Base-by-base conservation (phyloP, 192 early-diverging fungal genomes). In the Chytriomyces confervae region DNA sequence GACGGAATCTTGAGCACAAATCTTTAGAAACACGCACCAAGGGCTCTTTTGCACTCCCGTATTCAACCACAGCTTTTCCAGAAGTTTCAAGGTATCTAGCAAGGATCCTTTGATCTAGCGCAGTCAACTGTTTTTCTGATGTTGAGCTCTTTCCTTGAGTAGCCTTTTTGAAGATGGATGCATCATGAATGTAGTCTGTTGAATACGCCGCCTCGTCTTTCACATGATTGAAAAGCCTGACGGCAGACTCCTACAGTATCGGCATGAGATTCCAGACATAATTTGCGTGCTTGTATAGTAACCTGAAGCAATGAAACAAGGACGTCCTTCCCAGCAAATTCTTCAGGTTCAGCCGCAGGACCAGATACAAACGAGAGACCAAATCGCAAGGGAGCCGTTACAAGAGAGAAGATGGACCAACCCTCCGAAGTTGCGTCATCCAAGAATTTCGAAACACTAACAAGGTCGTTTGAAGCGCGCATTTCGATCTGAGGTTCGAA, bases 211-310 rank as follows among this genome's bases (percentile, higher is more conserved):
- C 70, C 11, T 72, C n/a, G 11, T 20, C 27, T 43, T 23, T 13
- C n/a, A 72, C 70, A 29, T 60, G 5, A 18, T 72, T 60, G 53
- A 11, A 51, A n/a, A 72, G 23, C 18, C 13, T 43, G 51, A 9
- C 10, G 10, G 70, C 70, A n/a, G 24, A 18, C 23, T 72, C 70
- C 70, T 72, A 5, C 53, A 57, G 3, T n/a, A 57, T 69, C 11
- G 48, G 48, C 5, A 46, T 18, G 16, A 69, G 47, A 8, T 10
- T 13, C 11, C 2, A 2, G 16, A 48, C 2, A 16, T 69, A 18
- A 13, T 16, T 48, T 47, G 18, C 29, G 10, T 16, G n/a, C 2
- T 16, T 13, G 45, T 9, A 47, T 24, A 46, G 7, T n/a, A 16
- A n/a, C 45, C 16, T 46, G 36, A 2, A 47, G 3, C 36, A 36